A percentile compares a stretch with the other conserved stretches of the same genome.
phyloP scores from a whole-genome alignment of 257 asterid species.

The Solanum habrochaites region DNA sequence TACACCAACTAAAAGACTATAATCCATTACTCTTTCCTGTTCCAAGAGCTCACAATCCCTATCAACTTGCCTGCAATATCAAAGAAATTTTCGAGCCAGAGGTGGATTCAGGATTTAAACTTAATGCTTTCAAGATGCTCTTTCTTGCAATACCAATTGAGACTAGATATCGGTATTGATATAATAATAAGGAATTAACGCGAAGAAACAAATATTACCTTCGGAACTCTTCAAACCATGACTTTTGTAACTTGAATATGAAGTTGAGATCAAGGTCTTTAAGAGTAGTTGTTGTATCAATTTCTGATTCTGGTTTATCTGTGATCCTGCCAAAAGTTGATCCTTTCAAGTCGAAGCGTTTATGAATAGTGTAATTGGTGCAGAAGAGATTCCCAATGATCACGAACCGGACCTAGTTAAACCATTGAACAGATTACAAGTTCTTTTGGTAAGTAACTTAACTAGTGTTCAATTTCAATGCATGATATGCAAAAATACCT shows the following conservation, averaged over 20 bases:
- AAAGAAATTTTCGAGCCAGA: neutral
- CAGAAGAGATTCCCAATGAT: conserved; percentile 19
- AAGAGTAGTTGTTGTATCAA: conserved; percentile 14
- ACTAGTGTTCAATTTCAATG: neutral
- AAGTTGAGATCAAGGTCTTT: conserved; percentile 19
- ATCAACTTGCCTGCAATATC: conserved; percentile 53
- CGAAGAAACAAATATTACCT: neutral
- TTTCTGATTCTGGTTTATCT: conserved; percentile 12
- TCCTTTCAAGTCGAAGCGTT: conserved; percentile 18
- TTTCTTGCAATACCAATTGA: neutral
- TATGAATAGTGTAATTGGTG: conserved; percentile 8
- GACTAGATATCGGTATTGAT: neutral
- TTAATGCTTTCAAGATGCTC: neutral
- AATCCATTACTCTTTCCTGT: conserved; percentile 72
- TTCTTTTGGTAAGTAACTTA: neutral
- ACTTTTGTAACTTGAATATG: conserved; percentile 6
- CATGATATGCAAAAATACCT: conserved; percentile 21
- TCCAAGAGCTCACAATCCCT: conserved; percentile 68
- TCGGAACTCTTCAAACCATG: conserved; percentile 7
- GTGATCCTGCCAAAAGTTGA: conserved; percentile 16
- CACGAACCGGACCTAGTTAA: conserved; percentile 10
- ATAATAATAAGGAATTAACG: neutral
- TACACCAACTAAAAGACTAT: conserved; percentile 68
- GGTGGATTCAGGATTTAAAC: neutral
- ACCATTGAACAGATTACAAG: neutral